These are phyloP conservation scores for Ustilago sp. DNA, from an alignment of 1,284 basidiomycete genomes.

Conservation along the genomic window DNA sequence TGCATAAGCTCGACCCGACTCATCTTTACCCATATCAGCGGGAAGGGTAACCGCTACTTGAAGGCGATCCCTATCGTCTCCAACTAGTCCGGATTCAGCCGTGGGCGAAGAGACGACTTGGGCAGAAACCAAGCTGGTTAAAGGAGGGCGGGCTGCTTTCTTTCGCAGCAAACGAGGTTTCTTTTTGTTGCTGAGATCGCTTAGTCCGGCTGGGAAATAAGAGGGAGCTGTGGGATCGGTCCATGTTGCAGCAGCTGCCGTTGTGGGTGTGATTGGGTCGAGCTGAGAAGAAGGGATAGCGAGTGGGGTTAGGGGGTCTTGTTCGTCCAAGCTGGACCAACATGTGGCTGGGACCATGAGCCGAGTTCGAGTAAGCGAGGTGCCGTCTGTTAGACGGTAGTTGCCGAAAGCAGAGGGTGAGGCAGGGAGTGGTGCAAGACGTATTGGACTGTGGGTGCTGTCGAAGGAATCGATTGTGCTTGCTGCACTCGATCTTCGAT, in stretches of 20 bases:
- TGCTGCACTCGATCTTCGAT: slow-evolving; percentile 23
- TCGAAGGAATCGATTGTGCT: slow-evolving; percentile 24
- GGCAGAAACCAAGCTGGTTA: slow-evolving; percentile 30
- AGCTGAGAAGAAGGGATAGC: slow-evolving; percentile 3
- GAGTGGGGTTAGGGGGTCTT: slow-evolving; percentile 26
- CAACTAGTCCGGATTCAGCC: neutral
- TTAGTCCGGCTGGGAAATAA: slow-evolving; percentile 43
- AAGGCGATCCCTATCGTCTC: neutral
- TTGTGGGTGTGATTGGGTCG: slow-evolving; percentile 35
- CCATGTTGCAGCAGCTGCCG: slow-evolving; percentile 53
- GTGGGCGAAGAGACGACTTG: slow-evolving; percentile 26
- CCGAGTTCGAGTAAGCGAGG: neutral
- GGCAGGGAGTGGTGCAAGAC: slow-evolving; percentile 31
- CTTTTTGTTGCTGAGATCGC: slow-evolving; percentile 4
- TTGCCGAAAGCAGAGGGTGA: slow-evolving; percentile 38
- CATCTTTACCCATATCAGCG: neutral
- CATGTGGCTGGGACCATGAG: slow-evolving; percentile 7
- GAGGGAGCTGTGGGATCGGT: slow-evolving; percentile 43
- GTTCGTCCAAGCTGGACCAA: slow-evolving; percentile 30
- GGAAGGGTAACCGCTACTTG: neutral
- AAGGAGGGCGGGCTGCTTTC: slow-evolving; percentile 24
- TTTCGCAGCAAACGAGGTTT: slow-evolving; percentile 19
- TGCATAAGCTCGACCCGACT: slow-evolving; percentile 4
- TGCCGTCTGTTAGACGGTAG: slow-evolving; percentile 26
- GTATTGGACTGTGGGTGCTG: slow-evolving; percentile 15